Evolutionary conservation across 257 asterid species (phyloP), one percentile per base, ranked within the genome.

Genomic region (Catharanthus roseus): DNA sequence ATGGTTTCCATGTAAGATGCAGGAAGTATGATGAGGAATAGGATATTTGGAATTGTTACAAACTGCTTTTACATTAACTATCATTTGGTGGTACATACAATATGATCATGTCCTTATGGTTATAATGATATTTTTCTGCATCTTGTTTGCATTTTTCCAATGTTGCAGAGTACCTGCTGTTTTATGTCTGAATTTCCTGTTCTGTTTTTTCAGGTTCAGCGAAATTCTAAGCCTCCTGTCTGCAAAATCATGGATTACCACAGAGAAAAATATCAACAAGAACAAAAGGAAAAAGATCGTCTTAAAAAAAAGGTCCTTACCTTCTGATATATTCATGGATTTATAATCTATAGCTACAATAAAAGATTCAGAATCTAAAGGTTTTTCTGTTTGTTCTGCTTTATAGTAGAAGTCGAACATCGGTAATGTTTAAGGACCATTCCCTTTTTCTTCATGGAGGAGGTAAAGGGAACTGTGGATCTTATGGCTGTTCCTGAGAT

Each of bases 201-300:
- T 74, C 63, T 73, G 57, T 72, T 69, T 67, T 60, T 79, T 77
- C 82, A 93, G 99, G 99, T 91, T 79, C 85, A 87, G 72, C 79
- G 77, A 74, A 55, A 66, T 47, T 81, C 80, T 33, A 75, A 77
- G 42, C 96, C 96, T 72, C 96, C 97, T 54, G 99, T 87, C 70
- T 91, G 96, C 90, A 89, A 91, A 83, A 71, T 93, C 55, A 79
- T 79, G 79, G 93, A 93, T 83, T 87, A 77, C 82, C 69, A 82
- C 65, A 88, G 71, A 78, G 91, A 89, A 26, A 90, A 80, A 77
- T 87, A 86, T 75, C 51, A 83, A 67, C 85, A 81, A 70, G 86
- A 84, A 56, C 4, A 83, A 56, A 88, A 80, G 91, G 99, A 86
- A 64, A 92, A 79, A 58, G 82, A 85, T 69, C 87, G 89, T 49